A percentile compares a stretch with the other conserved stretches of the same genome.
Conservation (phyloP, 1,139 yeast species). For the Nematodospora anomalae region DNA sequence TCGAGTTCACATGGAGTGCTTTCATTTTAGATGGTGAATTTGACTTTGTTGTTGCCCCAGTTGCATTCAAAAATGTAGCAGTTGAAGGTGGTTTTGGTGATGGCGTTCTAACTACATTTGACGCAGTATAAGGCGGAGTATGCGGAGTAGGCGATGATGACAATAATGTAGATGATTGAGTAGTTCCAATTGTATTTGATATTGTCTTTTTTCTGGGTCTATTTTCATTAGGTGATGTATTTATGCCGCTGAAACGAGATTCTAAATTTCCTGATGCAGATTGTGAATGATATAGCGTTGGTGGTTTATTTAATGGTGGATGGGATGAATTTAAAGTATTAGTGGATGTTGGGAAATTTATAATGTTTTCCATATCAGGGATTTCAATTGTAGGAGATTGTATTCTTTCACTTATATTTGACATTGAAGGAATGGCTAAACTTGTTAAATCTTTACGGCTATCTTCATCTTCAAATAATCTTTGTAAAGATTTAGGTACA, state of each 20-base stretch:
- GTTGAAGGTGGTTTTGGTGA: conserved; percentile 41
- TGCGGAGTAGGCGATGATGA: conserved; percentile 24
- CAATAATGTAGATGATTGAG: conserved; percentile 8
- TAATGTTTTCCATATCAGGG: conserved; percentile 44
- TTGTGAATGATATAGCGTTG: conserved; percentile 49
- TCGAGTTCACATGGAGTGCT: conserved; percentile 46
- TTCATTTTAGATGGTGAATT: conserved; percentile 57
- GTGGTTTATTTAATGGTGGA: conserved; percentile 44
- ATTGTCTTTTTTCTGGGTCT: conserved; percentile 42
- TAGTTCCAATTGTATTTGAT: conserved; percentile 31
- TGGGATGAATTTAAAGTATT: conserved; percentile 14
- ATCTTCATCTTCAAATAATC: conserved; percentile 59
- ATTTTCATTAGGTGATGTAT: conserved; percentile 18
- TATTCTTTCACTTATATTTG: conserved; percentile 21
- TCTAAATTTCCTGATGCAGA: conserved; percentile 49
- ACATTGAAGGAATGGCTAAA: conserved; percentile 6
- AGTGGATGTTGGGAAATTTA: conserved; percentile 22
- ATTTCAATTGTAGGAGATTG: conserved; percentile 49
- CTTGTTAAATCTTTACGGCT: conserved; percentile 11
- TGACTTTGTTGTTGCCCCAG: conserved; percentile 20
- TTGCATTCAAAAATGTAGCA: conserved; percentile 20
- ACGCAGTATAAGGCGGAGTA: conserved; percentile 38
- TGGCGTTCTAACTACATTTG: conserved; percentile 30
- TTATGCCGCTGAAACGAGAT: conserved; percentile 25
- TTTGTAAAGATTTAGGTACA: conserved; percentile 72